Evolutionary conservation across 345 rosid species (phyloP).

Genomic region (Citrus sinensis): DNA sequence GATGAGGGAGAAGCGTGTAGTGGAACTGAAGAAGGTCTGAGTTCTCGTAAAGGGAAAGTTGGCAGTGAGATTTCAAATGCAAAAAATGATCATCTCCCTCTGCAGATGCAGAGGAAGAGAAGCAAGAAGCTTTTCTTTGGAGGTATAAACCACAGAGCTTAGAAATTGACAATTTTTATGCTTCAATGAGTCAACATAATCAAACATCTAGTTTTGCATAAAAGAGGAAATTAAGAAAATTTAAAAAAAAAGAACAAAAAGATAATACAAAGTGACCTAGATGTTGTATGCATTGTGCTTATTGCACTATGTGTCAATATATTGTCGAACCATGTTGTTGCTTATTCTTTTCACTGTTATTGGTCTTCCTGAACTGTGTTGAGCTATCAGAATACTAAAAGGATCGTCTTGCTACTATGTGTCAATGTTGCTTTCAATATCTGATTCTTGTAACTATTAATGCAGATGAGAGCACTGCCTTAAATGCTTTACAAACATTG

Average conservation of each 20-base stretch:
- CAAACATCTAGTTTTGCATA: background rate
- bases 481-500: conserved; percentile 77
- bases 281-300: conserved; percentile 14
- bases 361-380: background rate
- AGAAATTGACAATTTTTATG: background rate
- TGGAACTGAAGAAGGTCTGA: conserved; percentile 73
- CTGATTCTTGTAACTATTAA: conserved; percentile 4
- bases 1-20: conserved; percentile 82
- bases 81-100: conserved; percentile 35
- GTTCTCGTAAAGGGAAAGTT: conserved; percentile 39
- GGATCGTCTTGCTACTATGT: background rate
- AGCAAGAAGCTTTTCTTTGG: conserved; percentile 58
- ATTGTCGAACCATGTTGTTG: background rate
- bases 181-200: background rate
- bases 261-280: background rate
- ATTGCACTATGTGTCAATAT: background rate
- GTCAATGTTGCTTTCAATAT: background rate
- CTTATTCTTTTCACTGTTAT: background rate
- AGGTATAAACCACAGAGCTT: conserved; percentile 39
- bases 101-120: conserved; percentile 44
- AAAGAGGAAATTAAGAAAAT: conserved; percentile 2
- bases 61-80: conserved; percentile 40
- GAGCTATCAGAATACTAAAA: background rate
- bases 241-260: background rate
- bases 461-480: conserved; percentile 54